Conservation (phyloP, 2,329 filamentous ascomycete species). For the Tolypocladium nubicola region DNA sequence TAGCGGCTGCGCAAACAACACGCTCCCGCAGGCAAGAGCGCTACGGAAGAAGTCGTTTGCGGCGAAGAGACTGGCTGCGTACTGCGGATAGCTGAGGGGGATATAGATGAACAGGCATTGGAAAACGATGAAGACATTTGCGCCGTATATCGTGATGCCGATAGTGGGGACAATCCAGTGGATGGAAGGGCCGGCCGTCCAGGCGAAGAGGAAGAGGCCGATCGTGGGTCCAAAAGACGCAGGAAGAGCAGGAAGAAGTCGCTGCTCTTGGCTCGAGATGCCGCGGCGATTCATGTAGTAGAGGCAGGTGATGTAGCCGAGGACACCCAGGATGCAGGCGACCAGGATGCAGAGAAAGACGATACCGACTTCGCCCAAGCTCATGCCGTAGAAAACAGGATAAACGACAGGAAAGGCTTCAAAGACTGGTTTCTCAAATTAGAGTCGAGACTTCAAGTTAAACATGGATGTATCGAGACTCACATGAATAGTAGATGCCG, state of each 20-base stretch:
- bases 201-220: constrained; percentile 50
- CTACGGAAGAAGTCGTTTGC: constrained; percentile 50
- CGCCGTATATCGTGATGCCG: constrained; percentile 45
- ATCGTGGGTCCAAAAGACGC: constrained; percentile 42
- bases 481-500: constrained; percentile 48
- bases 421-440: constrained; percentile 28
- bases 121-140: constrained; percentile 42
- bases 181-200: constrained; percentile 39
- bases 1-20: constrained; percentile 51
- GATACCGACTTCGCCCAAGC: constrained; percentile 44
- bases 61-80: constrained; percentile 49
- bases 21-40: constrained; percentile 47
- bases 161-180: constrained; percentile 46
- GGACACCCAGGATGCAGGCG: constrained; percentile 40
- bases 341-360: constrained; percentile 51
- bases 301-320: constrained; percentile 38
- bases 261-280: constrained; percentile 38
- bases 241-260: constrained; percentile 43
- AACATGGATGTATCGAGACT: constrained; percentile 3
- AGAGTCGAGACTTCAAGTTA: neutral
- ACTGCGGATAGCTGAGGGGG: constrained; percentile 42
- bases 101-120: constrained; percentile 52
- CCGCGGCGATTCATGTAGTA: constrained; percentile 41
- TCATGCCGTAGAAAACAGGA: constrained; percentile 47
- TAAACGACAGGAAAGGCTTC: constrained; percentile 57